Percentiles rank a stretch among this genome's conserved stretches.
Conservation (phyloP, 208 protist species). For the Trypanosoma caninum region DNA sequence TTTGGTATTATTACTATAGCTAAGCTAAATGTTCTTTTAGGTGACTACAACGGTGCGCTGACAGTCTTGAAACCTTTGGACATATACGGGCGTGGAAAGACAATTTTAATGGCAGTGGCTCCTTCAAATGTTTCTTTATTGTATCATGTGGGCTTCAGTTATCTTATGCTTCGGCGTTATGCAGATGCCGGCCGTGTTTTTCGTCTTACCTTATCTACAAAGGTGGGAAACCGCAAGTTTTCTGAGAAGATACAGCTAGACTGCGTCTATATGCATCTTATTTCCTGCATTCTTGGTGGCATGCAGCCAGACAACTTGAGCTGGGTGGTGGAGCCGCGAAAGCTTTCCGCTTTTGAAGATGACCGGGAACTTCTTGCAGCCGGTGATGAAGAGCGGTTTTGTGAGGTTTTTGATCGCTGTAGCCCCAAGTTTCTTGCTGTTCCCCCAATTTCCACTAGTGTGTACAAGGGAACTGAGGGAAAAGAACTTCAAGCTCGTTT, state of each 20-base stretch:
- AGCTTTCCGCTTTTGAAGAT: constrained; percentile 69
- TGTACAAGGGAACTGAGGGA: constrained; percentile 74
- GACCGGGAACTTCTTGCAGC: constrained; percentile 73
- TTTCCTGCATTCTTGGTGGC: constrained; percentile 79
- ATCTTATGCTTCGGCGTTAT: constrained; percentile 90
- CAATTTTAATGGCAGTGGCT: constrained; percentile 59
- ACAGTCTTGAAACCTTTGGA: constrained; percentile 63
- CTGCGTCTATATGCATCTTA: constrained; percentile 77
- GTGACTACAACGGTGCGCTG: constrained; percentile 82
- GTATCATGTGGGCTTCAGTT: constrained; percentile 89
- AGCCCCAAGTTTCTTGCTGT: constrained; percentile 89
- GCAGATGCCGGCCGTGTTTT: constrained; percentile 83
- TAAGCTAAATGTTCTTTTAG: constrained; percentile 80
- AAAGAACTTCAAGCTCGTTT: constrained; percentile 87
- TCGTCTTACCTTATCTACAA: constrained; percentile 63
- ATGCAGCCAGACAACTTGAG: constrained; percentile 68
- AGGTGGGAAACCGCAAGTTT: constrained; percentile 72
- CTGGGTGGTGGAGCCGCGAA: constrained; percentile 55
- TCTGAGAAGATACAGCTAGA: constrained; percentile 82
- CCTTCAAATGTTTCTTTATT: constrained; percentile 76
- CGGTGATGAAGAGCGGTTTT: constrained; percentile 87
- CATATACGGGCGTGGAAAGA: constrained; percentile 61
- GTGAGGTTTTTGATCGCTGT: constrained; percentile 87
- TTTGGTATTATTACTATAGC: constrained; percentile 77
- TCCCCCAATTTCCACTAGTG: constrained; percentile 41